Percentiles rank a stretch among this genome's conserved stretches.
Conservation (phyloP, 768 basidiomycete genomes). For the Termitomyces sp. region DNA sequence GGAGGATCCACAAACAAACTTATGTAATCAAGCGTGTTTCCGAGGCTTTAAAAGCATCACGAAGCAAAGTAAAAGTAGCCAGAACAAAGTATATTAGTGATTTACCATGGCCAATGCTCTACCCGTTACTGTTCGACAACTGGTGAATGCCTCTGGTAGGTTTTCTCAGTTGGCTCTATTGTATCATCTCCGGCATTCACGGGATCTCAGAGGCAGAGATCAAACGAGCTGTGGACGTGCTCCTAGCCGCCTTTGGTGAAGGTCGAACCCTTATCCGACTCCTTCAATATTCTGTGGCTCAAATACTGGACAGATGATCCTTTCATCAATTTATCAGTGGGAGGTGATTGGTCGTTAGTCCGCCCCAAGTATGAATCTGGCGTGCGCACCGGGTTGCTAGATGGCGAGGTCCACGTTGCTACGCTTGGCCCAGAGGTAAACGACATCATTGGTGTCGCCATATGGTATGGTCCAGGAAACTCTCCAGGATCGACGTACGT, state of each 20-base stretch:
- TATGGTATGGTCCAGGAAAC: slow-evolving; percentile 26
- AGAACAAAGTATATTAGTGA: background rate
- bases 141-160: slow-evolving; percentile 9
- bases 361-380: slow-evolving; percentile 11
- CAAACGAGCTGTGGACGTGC: slow-evolving; percentile 2
- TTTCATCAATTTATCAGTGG: slow-evolving; percentile 12
- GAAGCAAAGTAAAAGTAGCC: background rate
- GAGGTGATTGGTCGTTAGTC: slow-evolving; percentile 14
- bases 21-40: background rate
- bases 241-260: slow-evolving; percentile 9
- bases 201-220: slow-evolving; percentile 6
- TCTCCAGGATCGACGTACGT: slow-evolving; percentile 19
- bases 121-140: slow-evolving; percentile 1
- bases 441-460: slow-evolving; percentile 23
- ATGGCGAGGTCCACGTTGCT: slow-evolving; percentile 22
- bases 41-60: too few species aligned
- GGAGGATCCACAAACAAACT: too few species aligned
- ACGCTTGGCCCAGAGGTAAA: slow-evolving; percentile 11
- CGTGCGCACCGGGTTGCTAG: slow-evolving; percentile 17
- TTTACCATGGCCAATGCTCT: background rate
- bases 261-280: slow-evolving; percentile 3
- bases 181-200: background rate
- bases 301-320: slow-evolving; percentile 12
- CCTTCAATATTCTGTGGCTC: background rate
- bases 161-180: background rate